A percentile compares a stretch with the other conserved stretches of the same genome.
Conservation (phyloP, 2,329 filamentous ascomycete species). For the Colletotrichum sp. region DNA sequence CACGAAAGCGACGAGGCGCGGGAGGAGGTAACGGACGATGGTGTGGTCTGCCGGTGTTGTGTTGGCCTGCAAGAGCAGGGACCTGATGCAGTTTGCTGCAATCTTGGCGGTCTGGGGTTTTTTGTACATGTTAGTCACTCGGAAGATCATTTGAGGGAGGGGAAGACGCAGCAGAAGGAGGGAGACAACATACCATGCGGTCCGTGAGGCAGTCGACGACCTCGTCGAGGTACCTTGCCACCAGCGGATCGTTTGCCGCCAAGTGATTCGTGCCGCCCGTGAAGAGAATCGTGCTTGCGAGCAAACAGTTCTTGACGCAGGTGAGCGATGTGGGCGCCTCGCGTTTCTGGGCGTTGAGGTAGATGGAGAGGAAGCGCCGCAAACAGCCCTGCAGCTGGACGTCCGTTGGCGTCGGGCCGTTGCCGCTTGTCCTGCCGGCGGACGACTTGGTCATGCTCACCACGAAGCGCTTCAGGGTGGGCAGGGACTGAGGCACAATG, state of each 20-base stretch:
- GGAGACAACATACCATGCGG: conserved; percentile 70
- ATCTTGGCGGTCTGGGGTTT: conserved; percentile 76
- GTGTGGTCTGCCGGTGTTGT: conserved; percentile 71
- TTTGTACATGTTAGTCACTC: conserved; percentile 14
- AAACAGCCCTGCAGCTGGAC: conserved; percentile 83
- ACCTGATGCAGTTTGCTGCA: conserved; percentile 87
- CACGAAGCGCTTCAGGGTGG: conserved; percentile 91
- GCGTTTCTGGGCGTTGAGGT: conserved; percentile 76
- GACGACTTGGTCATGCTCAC: conserved; percentile 67
- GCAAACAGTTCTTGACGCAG: conserved; percentile 91
- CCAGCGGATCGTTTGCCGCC: conserved; percentile 74
- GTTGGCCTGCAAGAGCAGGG: conserved; percentile 73
- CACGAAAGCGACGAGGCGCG: conserved; percentile 78
- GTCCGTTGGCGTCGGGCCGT: conserved; percentile 55
- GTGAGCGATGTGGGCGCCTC: conserved; percentile 77
- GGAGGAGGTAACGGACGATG: conserved; percentile 77
- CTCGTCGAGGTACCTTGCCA: conserved; percentile 79
- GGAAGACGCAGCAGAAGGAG: conserved; percentile 12
- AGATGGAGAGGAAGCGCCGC: conserved; percentile 81
- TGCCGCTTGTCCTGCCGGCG: conserved; percentile 32
- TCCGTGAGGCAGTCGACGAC: conserved; percentile 83
- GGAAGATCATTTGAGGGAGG: background rate
- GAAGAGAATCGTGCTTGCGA: conserved; percentile 88
- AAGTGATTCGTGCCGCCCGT: conserved; percentile 80
- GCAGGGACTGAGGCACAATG: conserved; percentile 87